A percentile compares a stretch with the other conserved stretches of the same genome.
Evolutionary conservation across 768 basidiomycete species (phyloP).

Genomic region (Paxillus ammoniavirescens): DNA sequence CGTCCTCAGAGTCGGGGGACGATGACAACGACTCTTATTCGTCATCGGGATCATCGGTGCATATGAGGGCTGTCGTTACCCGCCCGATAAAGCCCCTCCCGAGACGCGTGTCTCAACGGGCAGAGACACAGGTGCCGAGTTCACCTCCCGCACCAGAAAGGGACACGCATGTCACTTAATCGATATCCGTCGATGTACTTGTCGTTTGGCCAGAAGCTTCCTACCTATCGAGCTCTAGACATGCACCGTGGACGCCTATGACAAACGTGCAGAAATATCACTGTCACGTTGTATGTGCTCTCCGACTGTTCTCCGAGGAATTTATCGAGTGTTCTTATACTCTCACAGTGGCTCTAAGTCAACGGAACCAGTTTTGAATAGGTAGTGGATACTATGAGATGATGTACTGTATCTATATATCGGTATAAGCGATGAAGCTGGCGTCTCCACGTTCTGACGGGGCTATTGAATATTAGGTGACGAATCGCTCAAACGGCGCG

Average conservation of each 20-base stretch:
- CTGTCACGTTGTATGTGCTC: too few relatives aligned
- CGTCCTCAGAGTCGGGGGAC: neutral
- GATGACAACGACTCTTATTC: conserved; percentile 16
- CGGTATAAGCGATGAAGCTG: too few relatives aligned
- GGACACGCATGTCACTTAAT: neutral
- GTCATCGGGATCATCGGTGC: conserved; percentile 16
- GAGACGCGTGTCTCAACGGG: conserved; percentile 29
- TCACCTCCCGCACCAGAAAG: neutral
- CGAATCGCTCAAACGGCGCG: too few relatives aligned
- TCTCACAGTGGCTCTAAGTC: conserved; percentile 5
- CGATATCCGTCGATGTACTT: too few relatives aligned
- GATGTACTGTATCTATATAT: too few relatives aligned
- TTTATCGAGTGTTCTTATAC: neutral
- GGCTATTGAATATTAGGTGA: neutral
- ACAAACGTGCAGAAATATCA: too few relatives aligned
- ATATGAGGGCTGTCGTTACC: conserved; percentile 41
- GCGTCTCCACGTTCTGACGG: too few relatives aligned
- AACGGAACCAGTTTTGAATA: too few relatives aligned
- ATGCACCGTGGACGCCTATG: neutral
- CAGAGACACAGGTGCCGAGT: conserved; percentile 33
- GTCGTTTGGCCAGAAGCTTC: too few relatives aligned
- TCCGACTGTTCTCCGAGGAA: too few relatives aligned
- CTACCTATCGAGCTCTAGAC: too few relatives aligned
- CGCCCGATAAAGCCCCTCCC: conserved; percentile 50
- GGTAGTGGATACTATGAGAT: too few relatives aligned